phyloP scores from a whole-genome alignment of 1,284 basidiomycete species.

The Cystobasidium sp. region DNA sequence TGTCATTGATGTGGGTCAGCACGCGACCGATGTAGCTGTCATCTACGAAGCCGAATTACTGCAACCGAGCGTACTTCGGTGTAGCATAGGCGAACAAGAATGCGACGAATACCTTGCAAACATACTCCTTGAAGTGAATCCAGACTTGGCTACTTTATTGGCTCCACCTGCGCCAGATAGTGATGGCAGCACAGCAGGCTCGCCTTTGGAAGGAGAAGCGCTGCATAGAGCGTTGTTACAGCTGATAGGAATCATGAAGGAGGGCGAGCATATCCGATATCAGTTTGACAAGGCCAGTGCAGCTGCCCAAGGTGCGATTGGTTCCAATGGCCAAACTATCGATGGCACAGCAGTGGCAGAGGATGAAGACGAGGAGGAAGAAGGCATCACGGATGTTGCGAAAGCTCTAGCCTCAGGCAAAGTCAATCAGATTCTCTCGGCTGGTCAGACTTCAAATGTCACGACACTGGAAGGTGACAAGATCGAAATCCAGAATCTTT shows the following conservation, averaged over 20 bases:
- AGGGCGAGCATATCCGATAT: constrained; percentile 57
- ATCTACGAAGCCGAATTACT: constrained; percentile 78
- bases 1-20: constrained; percentile 78
- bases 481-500: constrained; percentile 75
- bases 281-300: constrained; percentile 64
- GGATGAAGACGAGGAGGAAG: constrained; percentile 72
- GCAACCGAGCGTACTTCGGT: constrained; percentile 65
- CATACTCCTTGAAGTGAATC: constrained; percentile 68
- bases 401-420: constrained; percentile 60
- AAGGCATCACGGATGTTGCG: constrained; percentile 70
- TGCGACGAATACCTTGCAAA: constrained; percentile 76
- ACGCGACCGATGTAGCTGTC: constrained; percentile 75
- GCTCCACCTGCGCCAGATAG: constrained; percentile 14
- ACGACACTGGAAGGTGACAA: constrained; percentile 62
- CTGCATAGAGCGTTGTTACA: constrained; percentile 44
- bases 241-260: constrained; percentile 66
- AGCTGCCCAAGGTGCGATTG: constrained; percentile 40
- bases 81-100: constrained; percentile 71
- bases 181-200: not conserved
- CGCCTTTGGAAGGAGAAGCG: constrained; percentile 38
- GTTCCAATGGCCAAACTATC: constrained; percentile 57
- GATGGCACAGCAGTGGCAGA: constrained; percentile 58
- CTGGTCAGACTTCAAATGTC: constrained; percentile 10
- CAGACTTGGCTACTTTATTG: constrained; percentile 35
- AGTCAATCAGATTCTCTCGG: constrained; percentile 63